A percentile compares a stretch with the other conserved stretches of the same genome.
phyloP scores from a whole-genome alignment of 2,329 filamentous ascomycete genomes.

The Dactylellina sp. region DNA sequence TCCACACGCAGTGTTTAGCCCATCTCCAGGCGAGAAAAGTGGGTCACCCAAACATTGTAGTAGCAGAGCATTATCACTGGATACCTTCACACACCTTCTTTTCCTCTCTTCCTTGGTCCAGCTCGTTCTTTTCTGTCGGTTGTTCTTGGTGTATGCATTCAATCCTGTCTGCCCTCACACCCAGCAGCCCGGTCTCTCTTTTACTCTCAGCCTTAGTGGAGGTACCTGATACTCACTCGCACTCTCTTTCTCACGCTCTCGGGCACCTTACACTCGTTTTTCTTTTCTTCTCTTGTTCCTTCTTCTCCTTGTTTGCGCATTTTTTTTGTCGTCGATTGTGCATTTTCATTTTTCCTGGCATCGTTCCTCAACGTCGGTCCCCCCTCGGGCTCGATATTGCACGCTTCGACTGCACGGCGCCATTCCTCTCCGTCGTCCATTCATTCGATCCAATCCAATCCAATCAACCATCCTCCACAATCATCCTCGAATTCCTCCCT shows the following conservation, averaged over 20 bases:
- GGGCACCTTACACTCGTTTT: slow-evolving; percentile 57
- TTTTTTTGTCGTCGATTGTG: slow-evolving; percentile 13
- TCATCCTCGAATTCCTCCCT: slow-evolving; percentile 37
- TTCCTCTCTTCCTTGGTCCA: too few species aligned
- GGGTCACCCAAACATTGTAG: slow-evolving; percentile 30
- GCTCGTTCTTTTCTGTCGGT: slow-evolving; percentile 14
- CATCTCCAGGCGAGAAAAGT: slow-evolving; percentile 51
- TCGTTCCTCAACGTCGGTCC: slow-evolving; percentile 28
- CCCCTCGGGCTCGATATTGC: neutral
- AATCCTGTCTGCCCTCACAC: slow-evolving; percentile 32
- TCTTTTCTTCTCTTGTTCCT: slow-evolving; percentile 17
- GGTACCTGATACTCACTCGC: too few species aligned
- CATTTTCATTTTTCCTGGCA: slow-evolving; percentile 26
- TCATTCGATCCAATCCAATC: slow-evolving; percentile 21
- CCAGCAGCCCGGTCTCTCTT: slow-evolving; percentile 33
- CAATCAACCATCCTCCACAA: slow-evolving; percentile 11
- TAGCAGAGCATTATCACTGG: too few species aligned
- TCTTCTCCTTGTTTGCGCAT: slow-evolving; percentile 26
- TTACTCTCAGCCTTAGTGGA: slow-evolving; percentile 11
- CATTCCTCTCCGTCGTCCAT: slow-evolving; percentile 30
- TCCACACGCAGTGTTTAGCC: slow-evolving; percentile 41
- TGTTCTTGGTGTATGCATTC: slow-evolving; percentile 16
- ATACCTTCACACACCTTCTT: slow-evolving; percentile 4
- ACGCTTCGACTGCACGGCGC: slow-evolving; percentile 4
- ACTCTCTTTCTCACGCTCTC: slow-evolving; percentile 32